Evolutionary conservation across 169 alveolate species (phyloP).

Genomic region (Plasmodium falciparum): DNA sequence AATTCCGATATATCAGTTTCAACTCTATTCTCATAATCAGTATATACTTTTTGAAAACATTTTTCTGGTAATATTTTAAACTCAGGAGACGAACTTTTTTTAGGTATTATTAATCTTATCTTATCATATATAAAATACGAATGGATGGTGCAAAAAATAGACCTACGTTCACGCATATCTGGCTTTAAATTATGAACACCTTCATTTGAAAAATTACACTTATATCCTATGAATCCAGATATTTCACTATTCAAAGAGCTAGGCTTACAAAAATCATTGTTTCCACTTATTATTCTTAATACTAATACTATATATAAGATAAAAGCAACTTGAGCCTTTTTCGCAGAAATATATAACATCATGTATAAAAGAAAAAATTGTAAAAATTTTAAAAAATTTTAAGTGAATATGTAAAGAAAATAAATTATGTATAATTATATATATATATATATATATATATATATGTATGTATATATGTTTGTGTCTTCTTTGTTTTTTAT

Average conservation of each 20-base stretch:
- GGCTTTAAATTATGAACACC: constrained; percentile 69
- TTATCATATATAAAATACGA: constrained; percentile 69
- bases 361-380: background rate
- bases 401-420: background rate
- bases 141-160: constrained; percentile 32
- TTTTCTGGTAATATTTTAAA: constrained; percentile 57
- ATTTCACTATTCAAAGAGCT: constrained; percentile 4
- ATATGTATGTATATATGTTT: background rate
- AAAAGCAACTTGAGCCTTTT: background rate
- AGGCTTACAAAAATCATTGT: constrained; percentile 7
- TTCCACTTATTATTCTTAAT: constrained; percentile 3
- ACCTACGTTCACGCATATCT: constrained; percentile 36
- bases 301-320: background rate
- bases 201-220: constrained; percentile 46
- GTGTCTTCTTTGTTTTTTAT: background rate
- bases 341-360: constrained; percentile 1
- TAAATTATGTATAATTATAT: background rate
- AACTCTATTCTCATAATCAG: constrained; percentile 15
- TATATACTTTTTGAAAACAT: constrained; percentile 44
- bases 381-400: background rate
- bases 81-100: background rate
- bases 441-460: constrained; percentile 8
- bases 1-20: constrained; percentile 19
- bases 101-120: constrained; percentile 45
- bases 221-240: constrained; percentile 52